Percentiles rank a stretch among this genome's conserved stretches.
These are phyloP conservation scores for Moesziomyces parantarcticus DNA, from an alignment of 1,284 basidiomycete species.

Conservation along the genomic window DNA sequence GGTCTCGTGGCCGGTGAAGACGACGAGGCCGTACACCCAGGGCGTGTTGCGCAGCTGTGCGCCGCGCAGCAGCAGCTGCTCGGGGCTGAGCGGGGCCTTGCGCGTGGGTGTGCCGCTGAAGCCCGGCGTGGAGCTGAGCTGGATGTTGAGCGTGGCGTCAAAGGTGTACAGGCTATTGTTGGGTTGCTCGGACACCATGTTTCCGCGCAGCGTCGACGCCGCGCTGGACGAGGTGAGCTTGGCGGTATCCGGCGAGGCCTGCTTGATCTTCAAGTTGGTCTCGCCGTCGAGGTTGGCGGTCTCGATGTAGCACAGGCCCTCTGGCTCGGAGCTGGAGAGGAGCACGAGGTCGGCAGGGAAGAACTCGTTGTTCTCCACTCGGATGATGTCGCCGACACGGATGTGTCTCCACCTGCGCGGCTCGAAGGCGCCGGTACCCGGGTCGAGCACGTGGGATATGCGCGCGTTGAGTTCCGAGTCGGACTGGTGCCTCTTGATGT, in stretches of 20 bases:
- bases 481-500: slow-evolving; percentile 95
- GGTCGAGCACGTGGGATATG: slow-evolving; percentile 79
- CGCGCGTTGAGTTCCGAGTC: slow-evolving; percentile 92
- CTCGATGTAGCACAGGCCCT: slow-evolving; percentile 96
- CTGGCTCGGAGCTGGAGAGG: slow-evolving; percentile 90
- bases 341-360: slow-evolving; percentile 95
- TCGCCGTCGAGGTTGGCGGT: slow-evolving; percentile 97
- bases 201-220: slow-evolving; percentile 80
- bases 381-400: slow-evolving; percentile 88
- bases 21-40: slow-evolving; percentile 93
- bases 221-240: slow-evolving; percentile 80
- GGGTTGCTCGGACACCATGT: slow-evolving; percentile 91
- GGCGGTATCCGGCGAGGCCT: slow-evolving; percentile 85
- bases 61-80: slow-evolving; percentile 91
- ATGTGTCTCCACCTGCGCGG: slow-evolving; percentile 88
- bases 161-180: slow-evolving; percentile 98
- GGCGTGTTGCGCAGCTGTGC: slow-evolving; percentile 96
- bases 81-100: slow-evolving; percentile 85
- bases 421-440: slow-evolving; percentile 76
- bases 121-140: slow-evolving; percentile 57
- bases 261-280: slow-evolving; percentile 99
- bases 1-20: slow-evolving; percentile 98
- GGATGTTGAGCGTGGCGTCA: slow-evolving; percentile 78
- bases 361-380: slow-evolving; percentile 90
- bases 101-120: slow-evolving; percentile 62